Conservation (phyloP, 139 green algal species). For the Gonium pectorale region DNA sequence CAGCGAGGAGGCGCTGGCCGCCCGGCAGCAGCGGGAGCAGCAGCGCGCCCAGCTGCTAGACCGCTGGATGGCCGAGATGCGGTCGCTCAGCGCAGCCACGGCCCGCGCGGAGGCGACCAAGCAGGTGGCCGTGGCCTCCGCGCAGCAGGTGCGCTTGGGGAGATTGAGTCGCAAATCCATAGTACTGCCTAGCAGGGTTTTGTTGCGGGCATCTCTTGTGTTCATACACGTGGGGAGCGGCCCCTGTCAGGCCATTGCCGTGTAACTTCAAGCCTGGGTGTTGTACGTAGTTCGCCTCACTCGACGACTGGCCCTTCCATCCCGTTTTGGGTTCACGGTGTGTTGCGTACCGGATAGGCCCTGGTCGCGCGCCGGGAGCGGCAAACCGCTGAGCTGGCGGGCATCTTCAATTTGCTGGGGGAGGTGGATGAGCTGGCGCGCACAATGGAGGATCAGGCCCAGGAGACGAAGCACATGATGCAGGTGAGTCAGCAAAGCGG, state of each 20-base stretch:
- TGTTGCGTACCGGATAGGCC: conserved; percentile 11
- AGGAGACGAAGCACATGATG: conserved; percentile 24
- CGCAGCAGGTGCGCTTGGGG: conserved; percentile 42
- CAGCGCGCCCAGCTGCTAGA: conserved; percentile 22
- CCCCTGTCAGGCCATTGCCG: no score
- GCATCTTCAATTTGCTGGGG: conserved; percentile 12
- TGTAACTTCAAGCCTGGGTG: no score
- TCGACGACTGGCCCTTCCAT: no score
- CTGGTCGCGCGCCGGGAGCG: conserved; percentile 3
- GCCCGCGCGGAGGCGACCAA: conserved; percentile 3
- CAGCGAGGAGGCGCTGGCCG: no score
- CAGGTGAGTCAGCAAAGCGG: not conserved
- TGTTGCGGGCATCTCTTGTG: not conserved
- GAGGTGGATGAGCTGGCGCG: conserved; percentile 26
- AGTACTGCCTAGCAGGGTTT: no score
- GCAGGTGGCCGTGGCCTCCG: conserved; percentile 18
- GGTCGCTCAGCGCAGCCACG: not conserved
- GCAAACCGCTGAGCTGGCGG: conserved; percentile 5
- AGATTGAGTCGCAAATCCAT: no score
- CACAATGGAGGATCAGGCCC: not conserved
- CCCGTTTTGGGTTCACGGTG: no score
- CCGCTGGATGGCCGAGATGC: conserved; percentile 32
- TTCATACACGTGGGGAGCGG: no score
- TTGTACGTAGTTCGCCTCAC: no score
- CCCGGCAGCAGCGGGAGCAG: conserved; percentile 23